These are phyloP conservation scores for Triticum turgidum DNA, from an alignment of 176 grass and related monocot species.

Conservation along the genomic window DNA sequence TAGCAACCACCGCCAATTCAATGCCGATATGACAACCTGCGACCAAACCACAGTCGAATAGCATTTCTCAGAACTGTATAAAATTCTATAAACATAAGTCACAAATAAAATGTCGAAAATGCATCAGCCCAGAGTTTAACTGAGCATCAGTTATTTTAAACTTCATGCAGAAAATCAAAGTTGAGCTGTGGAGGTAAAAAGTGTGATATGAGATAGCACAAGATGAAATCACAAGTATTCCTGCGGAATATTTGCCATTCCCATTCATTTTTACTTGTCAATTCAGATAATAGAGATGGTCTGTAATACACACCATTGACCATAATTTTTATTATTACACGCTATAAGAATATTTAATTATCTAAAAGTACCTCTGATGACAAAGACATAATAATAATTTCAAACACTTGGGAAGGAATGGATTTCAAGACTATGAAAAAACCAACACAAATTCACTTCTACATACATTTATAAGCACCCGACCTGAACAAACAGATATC, in stretches of 20 bases:
- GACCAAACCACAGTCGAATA: conserved; percentile 1
- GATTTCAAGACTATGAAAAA: not conserved
- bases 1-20: conserved; percentile 72
- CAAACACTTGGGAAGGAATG: not conserved
- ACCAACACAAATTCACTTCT: not conserved
- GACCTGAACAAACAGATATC: not conserved
- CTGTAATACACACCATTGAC: not conserved
- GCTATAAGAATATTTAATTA: not conserved
- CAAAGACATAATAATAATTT: not conserved
- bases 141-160: not conserved
- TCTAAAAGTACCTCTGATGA: not conserved
- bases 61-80: not conserved
- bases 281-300: not conserved
- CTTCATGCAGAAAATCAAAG: not conserved
- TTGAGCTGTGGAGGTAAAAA: conserved; percentile 9
- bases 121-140: not conserved
- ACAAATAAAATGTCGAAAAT: not conserved
- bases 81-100: not conserved
- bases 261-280: not conserved
- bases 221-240: not conserved
- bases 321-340: not conserved
- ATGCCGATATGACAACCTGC: conserved; percentile 44
- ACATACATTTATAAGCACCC: not conserved
- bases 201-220: not conserved
- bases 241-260: not conserved